Evolutionary conservation across 805 yeast genomes (phyloP), one percentile per base, ranked within the genome.

Genomic region (Torulaspora delbrueckii): DNA sequence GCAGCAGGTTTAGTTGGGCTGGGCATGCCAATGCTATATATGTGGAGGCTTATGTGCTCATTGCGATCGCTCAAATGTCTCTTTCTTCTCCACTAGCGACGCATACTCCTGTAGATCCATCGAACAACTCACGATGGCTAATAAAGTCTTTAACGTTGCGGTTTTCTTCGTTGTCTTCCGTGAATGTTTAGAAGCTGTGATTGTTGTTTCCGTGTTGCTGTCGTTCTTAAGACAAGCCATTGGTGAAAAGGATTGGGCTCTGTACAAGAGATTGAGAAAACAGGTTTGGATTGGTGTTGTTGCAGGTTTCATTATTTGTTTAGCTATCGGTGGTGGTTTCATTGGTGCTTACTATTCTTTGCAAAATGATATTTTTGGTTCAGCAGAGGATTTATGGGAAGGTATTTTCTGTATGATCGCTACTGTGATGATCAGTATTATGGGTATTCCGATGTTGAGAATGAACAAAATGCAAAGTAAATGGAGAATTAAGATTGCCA

Each of bases 391-490:
- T 66, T 67, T 91, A 47, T 91, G 98, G 98, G 99, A 91, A 76
- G 98, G 97, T 73, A 74, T 87, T 47, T 89, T 91, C 65, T 86
- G 95, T 69, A 71, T 91, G 55, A 81, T 91, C 66, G 99, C 98
- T 2, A 79, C 96, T 0, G 71, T 86, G 38, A 79, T 91, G 79
- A 91, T 91, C 62, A 79, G 96, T 9, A 58, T 84, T 58, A 90
- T 91, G 97, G 98, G 99, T 66, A 77, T 91, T 60, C 96, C 97
- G 47, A 86, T 91, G 96, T 77, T 91, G 62, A 81, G 98, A 70
- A 77, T 91, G 67, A 90, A 90, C 74, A 89, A 90, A 74, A 87
- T 90, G 96, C 89, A 88, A 71, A 91, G 81, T 56, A 91, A 91
- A 72, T 91, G 99, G 99, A 81, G 96, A 74, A 76, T 89, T 55